Base-by-base conservation (phyloP, 2,329 filamentous ascomycete species). In the Diaporthe citriasiana region DNA sequence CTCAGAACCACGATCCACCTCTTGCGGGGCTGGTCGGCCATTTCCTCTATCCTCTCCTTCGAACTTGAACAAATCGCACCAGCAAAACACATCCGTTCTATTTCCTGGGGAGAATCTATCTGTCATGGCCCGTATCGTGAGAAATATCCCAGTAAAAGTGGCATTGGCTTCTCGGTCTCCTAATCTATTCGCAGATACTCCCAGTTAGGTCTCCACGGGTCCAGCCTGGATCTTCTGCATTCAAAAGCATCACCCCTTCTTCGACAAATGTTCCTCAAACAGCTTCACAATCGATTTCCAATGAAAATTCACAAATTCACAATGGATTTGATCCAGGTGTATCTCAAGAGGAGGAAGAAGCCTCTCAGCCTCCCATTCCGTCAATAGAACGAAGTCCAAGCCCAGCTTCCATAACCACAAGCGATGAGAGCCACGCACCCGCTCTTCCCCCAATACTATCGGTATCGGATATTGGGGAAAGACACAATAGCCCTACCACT, bases 181-280 rank as follows among this genome's bases (percentile, higher is more conserved):
- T 65, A 65, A 65, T 65, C 19, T 1, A 45, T 22, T 50, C n/a
- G 1, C 13, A 65, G 59, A 65, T 45, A 50, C 59, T 65, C 17
- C 27, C 40, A 47, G 17, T 50, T 1, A 65, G 40, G 10, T 65
- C 25, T 0, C 22, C 17, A n/a, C 38, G 13, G 5, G 17, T n/a
- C 15, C 59, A 40, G 38, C 25, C 59, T 19, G 17, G 15, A 22
- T 9, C 59, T 3, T 27, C n/a, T 47, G 25, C 59, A 9, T 63
- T 25, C 0, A 27, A 6, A 30, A 25, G 59, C 6, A 25, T 1
- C n/a, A 19, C 59, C 22, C n/a, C n/a, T 30, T 25, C 38, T 19
- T 22, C 8, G 7, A 27, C 59, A 27, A 22, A 8, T 30, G n/a
- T 19, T 47, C 10, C n/a, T 9, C 12, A 13, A 45, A 15, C 6